Conservation (phyloP, 106 monocot species). For the Dendrobium chrysotoxum region DNA sequence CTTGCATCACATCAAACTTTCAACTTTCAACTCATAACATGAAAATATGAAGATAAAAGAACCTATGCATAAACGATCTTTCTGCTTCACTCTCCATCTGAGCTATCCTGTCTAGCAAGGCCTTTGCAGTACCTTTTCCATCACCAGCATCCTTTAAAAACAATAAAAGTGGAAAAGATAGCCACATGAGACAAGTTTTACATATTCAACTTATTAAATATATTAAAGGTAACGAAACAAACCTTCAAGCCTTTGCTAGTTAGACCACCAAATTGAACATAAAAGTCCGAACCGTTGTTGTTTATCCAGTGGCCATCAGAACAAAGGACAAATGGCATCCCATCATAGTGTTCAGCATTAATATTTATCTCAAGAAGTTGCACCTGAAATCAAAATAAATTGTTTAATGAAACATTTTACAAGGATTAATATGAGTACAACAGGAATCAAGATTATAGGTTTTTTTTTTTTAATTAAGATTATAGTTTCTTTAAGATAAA, state of each 20-base stretch:
- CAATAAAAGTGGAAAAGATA: conserved; percentile 3
- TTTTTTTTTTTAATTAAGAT: no score
- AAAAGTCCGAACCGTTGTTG: conserved; percentile 77
- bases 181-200: background rate
- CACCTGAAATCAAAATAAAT: conserved; percentile 3
- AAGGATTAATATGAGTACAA: background rate
- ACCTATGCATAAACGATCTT: conserved; percentile 98
- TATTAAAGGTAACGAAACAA: conserved; percentile 1
- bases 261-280: conserved; percentile 42
- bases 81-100: conserved; percentile 77
- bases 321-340: conserved; percentile 77
- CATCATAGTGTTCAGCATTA: conserved; percentile 41
- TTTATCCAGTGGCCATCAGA: conserved; percentile 80
- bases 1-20: background rate
- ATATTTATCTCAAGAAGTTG: conserved; percentile 60
- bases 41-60: background rate
- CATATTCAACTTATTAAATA: conserved; percentile 3
- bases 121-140: conserved; percentile 76
- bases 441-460: background rate
- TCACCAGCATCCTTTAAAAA: conserved; percentile 63
- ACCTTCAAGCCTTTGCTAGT: conserved; percentile 38
- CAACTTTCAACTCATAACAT: background rate
- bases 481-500: background rate
- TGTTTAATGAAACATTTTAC: background rate
- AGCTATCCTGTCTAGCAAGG: conserved; percentile 66